Evolutionary conservation across 257 asterid genomes (phyloP).

Genomic region (Nicotiana tabacum): DNA sequence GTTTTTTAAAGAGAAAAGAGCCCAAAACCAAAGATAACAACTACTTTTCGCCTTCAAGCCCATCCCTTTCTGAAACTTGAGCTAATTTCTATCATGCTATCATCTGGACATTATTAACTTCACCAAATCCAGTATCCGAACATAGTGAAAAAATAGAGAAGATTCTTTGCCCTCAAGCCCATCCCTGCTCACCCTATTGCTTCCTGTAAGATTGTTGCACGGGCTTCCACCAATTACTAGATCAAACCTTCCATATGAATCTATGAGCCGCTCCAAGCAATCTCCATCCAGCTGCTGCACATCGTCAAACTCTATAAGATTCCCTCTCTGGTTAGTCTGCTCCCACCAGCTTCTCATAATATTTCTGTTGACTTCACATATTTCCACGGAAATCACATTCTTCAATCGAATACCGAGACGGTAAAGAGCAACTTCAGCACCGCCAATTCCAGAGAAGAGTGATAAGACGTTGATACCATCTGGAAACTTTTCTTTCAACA

Average conservation of each 20-base stretch:
- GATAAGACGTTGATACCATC: constrained; percentile 64
- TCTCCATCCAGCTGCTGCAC: constrained; percentile 38
- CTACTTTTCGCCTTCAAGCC: neutral
- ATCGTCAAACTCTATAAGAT: constrained; percentile 47
- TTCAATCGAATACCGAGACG: constrained; percentile 63
- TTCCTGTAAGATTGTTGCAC: constrained; percentile 18
- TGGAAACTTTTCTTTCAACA: constrained; percentile 60
- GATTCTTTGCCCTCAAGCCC: constrained; percentile 16
- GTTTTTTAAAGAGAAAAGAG: neutral
- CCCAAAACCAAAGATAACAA: neutral
- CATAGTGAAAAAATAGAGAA: constrained; percentile 12
- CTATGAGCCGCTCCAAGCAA: constrained; percentile 29
- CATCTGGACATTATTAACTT: neutral
- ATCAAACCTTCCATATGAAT: constrained; percentile 27
- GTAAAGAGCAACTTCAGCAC: constrained; percentile 90
- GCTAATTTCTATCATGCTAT: neutral
- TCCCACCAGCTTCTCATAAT: constrained; percentile 91
- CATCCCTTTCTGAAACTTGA: neutral
- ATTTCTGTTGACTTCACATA: constrained; percentile 55
- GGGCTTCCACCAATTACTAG: constrained; percentile 11
- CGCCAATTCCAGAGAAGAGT: constrained; percentile 91
- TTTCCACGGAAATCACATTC: constrained; percentile 68
- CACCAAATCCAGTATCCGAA: constrained; percentile 4
- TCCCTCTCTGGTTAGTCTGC: constrained; percentile 68
- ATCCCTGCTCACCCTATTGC: constrained; percentile 2